Base-by-base conservation (phyloP, 352 stramenopile species). In the Globisporangium emineosum region DNA sequence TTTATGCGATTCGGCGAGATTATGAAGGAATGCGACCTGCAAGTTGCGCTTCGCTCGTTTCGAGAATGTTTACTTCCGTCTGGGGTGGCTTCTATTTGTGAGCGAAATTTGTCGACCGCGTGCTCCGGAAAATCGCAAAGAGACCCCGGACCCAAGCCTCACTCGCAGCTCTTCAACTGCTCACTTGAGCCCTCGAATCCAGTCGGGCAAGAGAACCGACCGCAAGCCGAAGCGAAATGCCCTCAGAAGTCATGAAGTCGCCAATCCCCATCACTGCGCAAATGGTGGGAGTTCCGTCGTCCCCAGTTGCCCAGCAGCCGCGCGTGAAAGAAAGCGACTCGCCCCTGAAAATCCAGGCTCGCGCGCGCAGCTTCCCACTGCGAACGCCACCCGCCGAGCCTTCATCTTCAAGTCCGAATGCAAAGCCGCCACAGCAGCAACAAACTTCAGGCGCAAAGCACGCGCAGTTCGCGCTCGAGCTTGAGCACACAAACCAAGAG, bases 401-500 rank as follows among this genome's bases (percentile, higher is more conserved):
- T 2, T 51, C 43, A n/a, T 51, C 43, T 19, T 57, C 50, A 37
- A 54, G 42, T 25, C 29, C 62, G 5, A 51, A 19, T 5, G 33
- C 45, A 10, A 45, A 60, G 45, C 33, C 37, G 9, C 40, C n/a
- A n/a, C n/a, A n/a, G n/a, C n/a, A n/a, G n/a, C n/a, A n/a, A n/a
- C n/a, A 42, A 7, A 21, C 53, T 9, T 27, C 2, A 13, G 37
- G 10, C 29, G 3, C 27, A 15, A 68, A 57, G 47, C 63, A 43
- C 1, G 30, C 42, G 15, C 64, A 62, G 29, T 70, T 70, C 42
- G 43, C 64, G 17, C 64, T 70, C 25, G 58, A 45, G 12, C 60
- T 70, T 23, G 64, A 70, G 59, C 43, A 57, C 50, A 67, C 52
- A 50, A 57, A 66, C 32, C 64, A 70, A 60, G 64, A 68, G 13